Conservation (phyloP, 768 basidiomycete genomes). For the Lentinula aciculospora region DNA sequence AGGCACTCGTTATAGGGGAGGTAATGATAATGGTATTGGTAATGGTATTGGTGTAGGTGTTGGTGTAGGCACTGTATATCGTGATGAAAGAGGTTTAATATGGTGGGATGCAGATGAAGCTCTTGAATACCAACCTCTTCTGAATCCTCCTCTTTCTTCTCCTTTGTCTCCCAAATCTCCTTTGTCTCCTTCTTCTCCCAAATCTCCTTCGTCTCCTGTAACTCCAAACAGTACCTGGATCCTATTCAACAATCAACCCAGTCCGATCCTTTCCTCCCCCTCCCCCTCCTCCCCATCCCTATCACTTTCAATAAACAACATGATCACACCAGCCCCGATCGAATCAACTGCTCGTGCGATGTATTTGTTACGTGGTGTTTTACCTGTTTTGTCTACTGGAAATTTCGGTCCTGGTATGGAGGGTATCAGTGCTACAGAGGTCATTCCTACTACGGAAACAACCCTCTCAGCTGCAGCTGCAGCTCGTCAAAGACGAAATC, state of each 20-base stretch:
- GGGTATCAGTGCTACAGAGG: too few relatives aligned
- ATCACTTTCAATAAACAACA: neutral
- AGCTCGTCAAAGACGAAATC: neutral
- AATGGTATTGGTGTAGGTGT: too few relatives aligned
- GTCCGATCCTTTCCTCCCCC: neutral
- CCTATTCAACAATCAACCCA: neutral
- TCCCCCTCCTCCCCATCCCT: neutral
- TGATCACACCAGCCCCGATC: neutral
- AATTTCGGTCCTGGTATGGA: too few relatives aligned
- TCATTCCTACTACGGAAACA: too few relatives aligned
- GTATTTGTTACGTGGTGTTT: too few relatives aligned
- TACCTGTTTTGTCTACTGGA: too few relatives aligned
- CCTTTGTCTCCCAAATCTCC: constrained; percentile 2
- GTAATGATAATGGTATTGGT: too few relatives aligned
- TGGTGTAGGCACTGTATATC: neutral
- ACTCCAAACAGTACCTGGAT: too few relatives aligned
- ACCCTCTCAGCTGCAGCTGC: neutral
- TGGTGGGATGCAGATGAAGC: constrained; percentile 9
- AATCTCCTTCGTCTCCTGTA: too few relatives aligned
- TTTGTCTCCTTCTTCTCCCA: too few relatives aligned
- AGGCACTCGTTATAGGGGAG: too few relatives aligned
- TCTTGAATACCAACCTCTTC: constrained; percentile 6
- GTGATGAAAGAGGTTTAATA: neutral
- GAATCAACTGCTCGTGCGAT: neutral
- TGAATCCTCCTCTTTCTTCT: too few relatives aligned